A percentile compares a stretch with the other conserved stretches of the same genome.
These are phyloP conservation scores for Pleomassaria siparia DNA, from an alignment of 2,329 filamentous ascomycete species.

Conservation along the genomic window DNA sequence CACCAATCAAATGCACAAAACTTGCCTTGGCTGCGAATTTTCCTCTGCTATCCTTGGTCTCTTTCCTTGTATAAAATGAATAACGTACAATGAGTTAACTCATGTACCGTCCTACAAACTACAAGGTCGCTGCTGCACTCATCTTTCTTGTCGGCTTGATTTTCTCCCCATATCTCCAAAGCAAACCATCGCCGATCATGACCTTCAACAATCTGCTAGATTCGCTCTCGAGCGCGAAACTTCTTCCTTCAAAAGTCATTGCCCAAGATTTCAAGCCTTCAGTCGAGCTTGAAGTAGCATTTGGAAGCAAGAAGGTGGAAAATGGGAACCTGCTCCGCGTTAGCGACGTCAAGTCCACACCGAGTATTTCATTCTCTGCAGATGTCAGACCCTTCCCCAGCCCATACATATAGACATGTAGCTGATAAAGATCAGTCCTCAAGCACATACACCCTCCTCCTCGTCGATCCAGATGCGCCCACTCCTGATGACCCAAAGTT, in stretches of 20 bases:
- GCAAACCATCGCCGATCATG: too few species aligned
- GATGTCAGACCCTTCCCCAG: slow-evolving; percentile 6
- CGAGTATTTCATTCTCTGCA: slow-evolving; percentile 5
- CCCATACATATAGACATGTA: neutral
- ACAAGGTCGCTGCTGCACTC: neutral
- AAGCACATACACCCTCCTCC: slow-evolving; percentile 50
- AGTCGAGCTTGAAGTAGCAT: slow-evolving; percentile 43
- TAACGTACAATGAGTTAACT: neutral
- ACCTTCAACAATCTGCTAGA: slow-evolving; percentile 1
- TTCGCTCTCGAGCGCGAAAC: slow-evolving; percentile 25
- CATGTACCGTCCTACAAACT: neutral
- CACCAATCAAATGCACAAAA: neutral
- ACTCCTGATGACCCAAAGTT: slow-evolving; percentile 59
- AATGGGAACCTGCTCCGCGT: slow-evolving; percentile 40
- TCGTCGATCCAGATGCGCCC: slow-evolving; percentile 58
- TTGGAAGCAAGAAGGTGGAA: slow-evolving; percentile 21
- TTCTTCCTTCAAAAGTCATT: slow-evolving; percentile 43
- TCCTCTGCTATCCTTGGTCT: neutral
- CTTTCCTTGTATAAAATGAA: neutral
- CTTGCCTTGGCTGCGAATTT: neutral
- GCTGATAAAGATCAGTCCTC: slow-evolving; percentile 23
- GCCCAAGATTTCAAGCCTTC: slow-evolving; percentile 47
- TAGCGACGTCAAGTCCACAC: slow-evolving; percentile 25
- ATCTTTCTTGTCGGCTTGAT: neutral
- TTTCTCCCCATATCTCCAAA: neutral